phyloP scores from a whole-genome alignment of 495 filamentous ascomycete genomes.

The Penicillium macrosclerotiorum region DNA sequence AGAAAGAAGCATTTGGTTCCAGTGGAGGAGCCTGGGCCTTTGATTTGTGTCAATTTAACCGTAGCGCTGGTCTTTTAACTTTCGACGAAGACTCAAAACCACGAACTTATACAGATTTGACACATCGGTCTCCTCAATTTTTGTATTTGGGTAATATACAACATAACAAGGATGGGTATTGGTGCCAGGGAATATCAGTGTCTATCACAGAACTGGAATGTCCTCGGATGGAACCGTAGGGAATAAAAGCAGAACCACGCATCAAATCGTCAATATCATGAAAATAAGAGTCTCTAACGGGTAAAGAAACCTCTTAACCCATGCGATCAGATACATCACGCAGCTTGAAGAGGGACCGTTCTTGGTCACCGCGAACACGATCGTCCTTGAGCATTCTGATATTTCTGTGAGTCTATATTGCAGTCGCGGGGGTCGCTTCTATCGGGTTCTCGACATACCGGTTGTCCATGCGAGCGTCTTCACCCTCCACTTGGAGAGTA shows the following conservation, averaged over 20 bases:
- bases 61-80: constrained; percentile 28
- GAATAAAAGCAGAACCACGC: constrained; percentile 16
- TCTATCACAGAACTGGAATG: constrained; percentile 6
- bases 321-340: constrained; percentile 70
- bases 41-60: constrained; percentile 27
- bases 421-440: no score
- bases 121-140: background rate
- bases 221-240: background rate
- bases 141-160: constrained; percentile 18
- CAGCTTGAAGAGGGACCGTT: constrained; percentile 70
- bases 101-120: constrained; percentile 18
- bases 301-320: constrained; percentile 54
- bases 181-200: constrained; percentile 8
- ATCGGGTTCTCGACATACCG: constrained; percentile 47
- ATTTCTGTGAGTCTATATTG: no score
- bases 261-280: constrained; percentile 36
- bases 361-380: constrained; percentile 60
- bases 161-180: constrained; percentile 18
- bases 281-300: constrained; percentile 6
- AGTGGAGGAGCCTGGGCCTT: constrained; percentile 5
- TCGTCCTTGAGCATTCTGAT: constrained; percentile 92
- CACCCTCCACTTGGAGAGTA: constrained; percentile 79
- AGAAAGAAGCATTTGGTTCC: constrained; percentile 5
- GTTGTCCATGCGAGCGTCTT: constrained; percentile 78
- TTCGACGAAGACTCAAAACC: constrained; percentile 27